Evolutionary conservation across 257 asterid species (phyloP).

Genomic region (Penstemon barbatus): DNA sequence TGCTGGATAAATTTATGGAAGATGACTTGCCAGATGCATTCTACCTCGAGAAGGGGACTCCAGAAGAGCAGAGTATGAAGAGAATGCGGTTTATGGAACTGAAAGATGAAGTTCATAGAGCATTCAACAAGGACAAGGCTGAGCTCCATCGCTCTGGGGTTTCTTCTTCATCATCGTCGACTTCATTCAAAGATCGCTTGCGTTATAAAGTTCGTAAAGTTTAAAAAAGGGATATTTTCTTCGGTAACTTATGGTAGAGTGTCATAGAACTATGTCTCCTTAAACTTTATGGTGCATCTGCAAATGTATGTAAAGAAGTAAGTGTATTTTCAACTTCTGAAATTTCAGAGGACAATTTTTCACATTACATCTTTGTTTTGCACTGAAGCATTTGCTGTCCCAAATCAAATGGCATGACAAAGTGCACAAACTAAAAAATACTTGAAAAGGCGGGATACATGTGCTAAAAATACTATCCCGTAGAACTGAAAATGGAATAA

Average conservation of each 20-base stretch:
- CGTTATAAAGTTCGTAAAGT: slow-evolving; percentile 38
- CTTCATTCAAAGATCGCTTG: slow-evolving; percentile 30
- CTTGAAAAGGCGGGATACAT: too few relatives aligned
- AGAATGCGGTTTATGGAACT: slow-evolving; percentile 57
- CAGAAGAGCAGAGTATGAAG: slow-evolving; percentile 60
- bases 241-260: not conserved
- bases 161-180: slow-evolving; percentile 42
- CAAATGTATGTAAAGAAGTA: not conserved
- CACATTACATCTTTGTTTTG: too few relatives aligned
- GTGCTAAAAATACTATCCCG: too few relatives aligned
- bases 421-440: too few relatives aligned
- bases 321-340: not conserved
- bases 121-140: slow-evolving; percentile 72
- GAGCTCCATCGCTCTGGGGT: slow-evolving; percentile 49
- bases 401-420: too few relatives aligned
- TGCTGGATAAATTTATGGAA: slow-evolving; percentile 69
- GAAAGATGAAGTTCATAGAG: slow-evolving; percentile 60
- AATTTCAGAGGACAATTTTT: too few relatives aligned
- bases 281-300: slow-evolving; percentile 8
- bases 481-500: too few relatives aligned
- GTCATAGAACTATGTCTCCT: not conserved
- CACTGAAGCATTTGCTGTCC: too few relatives aligned
- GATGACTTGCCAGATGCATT: slow-evolving; percentile 53
- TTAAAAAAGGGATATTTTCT: slow-evolving; percentile 10
- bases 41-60: slow-evolving; percentile 65